Conservation (phyloP, 345 rosid genomes). For the Geranium rotundifolium region DNA sequence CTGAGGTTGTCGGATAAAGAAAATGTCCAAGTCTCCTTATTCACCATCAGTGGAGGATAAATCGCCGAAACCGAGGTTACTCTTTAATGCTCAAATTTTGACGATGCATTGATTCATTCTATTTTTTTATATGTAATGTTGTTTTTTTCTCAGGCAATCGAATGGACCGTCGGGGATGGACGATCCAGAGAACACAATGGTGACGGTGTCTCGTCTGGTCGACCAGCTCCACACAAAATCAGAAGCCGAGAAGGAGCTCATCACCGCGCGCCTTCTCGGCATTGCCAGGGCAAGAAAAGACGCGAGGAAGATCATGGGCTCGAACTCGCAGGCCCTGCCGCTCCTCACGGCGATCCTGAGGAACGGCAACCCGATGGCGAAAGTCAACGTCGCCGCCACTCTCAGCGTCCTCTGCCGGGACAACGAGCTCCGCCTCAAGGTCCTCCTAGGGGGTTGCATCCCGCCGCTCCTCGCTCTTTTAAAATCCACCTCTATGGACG, state of each 20-base stretch:
- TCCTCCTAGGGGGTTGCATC: slow-evolving; percentile 83
- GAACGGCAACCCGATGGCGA: slow-evolving; percentile 54
- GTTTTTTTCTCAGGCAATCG: slow-evolving; percentile 30
- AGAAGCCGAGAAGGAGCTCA: slow-evolving; percentile 62
- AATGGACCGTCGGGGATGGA: slow-evolving; percentile 35
- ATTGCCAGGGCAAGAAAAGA: slow-evolving; percentile 62
- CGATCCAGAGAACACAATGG: slow-evolving; percentile 46
- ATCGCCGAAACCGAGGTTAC: slow-evolving; percentile 1
- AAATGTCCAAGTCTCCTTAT: slow-evolving; percentile 55
- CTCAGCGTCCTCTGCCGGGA: slow-evolving; percentile 65
- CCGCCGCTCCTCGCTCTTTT: slow-evolving; percentile 74
- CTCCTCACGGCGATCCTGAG: slow-evolving; percentile 71
- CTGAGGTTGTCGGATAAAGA: slow-evolving; percentile 11
- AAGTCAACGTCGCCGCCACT: slow-evolving; percentile 60
- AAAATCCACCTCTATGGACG: slow-evolving; percentile 62
- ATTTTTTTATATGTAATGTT: too few relatives aligned
- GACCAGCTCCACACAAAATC: slow-evolving; percentile 78
- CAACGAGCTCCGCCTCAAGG: slow-evolving; percentile 60
- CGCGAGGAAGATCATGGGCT: slow-evolving; percentile 58
- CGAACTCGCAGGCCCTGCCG: slow-evolving; percentile 76
- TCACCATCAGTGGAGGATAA: slow-evolving; percentile 26
- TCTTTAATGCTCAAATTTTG: background rate
- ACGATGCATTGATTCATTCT: too few relatives aligned
- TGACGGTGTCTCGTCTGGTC: slow-evolving; percentile 50
- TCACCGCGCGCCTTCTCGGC: slow-evolving; percentile 55